A percentile compares a stretch with the other conserved stretches of the same genome.
Evolutionary conservation across 441 rosid species (phyloP).

Genomic region (Hypseocharis bilobata): DNA sequence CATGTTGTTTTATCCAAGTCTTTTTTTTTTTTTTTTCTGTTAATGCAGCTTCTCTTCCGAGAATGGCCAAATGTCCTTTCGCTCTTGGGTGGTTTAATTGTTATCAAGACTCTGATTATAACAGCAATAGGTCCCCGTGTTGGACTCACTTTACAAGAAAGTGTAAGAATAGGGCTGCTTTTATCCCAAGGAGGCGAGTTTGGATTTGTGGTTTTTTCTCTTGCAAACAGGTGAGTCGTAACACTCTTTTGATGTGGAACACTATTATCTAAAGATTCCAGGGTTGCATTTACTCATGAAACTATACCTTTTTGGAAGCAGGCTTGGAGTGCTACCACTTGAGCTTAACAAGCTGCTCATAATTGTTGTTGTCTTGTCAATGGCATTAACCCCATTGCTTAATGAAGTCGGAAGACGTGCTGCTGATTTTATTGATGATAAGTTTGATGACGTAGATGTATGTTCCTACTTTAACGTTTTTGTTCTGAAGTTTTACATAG

Average conservation of each 20-base stretch:
- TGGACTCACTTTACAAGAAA: slow-evolving; percentile 79
- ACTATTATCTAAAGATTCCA: slow-evolving; percentile 9
- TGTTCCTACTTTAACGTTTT: slow-evolving; percentile 13
- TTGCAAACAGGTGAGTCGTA: slow-evolving; percentile 67
- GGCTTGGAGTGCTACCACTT: slow-evolving; percentile 97
- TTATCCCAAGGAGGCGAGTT: slow-evolving; percentile 97
- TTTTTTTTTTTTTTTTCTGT: slow-evolving; percentile 17
- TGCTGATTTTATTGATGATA: slow-evolving; percentile 59
- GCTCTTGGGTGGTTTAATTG: slow-evolving; percentile 78
- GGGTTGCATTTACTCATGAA: slow-evolving; percentile 22
- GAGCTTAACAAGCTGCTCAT: slow-evolving; percentile 95
- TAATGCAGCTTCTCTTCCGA: slow-evolving; percentile 64
- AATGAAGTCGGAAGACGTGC: slow-evolving; percentile 79
- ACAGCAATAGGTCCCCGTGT: slow-evolving; percentile 86
- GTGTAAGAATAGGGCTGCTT: slow-evolving; percentile 79
- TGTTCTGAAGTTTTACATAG: slow-evolving; percentile 9
- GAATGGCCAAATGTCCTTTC: slow-evolving; percentile 95
- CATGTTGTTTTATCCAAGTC: slow-evolving; percentile 13
- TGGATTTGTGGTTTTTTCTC: slow-evolving; percentile 85
- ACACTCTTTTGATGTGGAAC: slow-evolving; percentile 14
- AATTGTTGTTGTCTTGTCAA: slow-evolving; percentile 89
- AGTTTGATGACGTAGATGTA: slow-evolving; percentile 41
- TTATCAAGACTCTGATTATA: slow-evolving; percentile 79
- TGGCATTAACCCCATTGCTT: slow-evolving; percentile 91
- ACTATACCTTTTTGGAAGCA: slow-evolving; percentile 25